Percentiles rank a stretch among this genome's conserved stretches.
phyloP scores from a whole-genome alignment of 1,284 basidiomycete species.

The Thecaphora thlaspeos region DNA sequence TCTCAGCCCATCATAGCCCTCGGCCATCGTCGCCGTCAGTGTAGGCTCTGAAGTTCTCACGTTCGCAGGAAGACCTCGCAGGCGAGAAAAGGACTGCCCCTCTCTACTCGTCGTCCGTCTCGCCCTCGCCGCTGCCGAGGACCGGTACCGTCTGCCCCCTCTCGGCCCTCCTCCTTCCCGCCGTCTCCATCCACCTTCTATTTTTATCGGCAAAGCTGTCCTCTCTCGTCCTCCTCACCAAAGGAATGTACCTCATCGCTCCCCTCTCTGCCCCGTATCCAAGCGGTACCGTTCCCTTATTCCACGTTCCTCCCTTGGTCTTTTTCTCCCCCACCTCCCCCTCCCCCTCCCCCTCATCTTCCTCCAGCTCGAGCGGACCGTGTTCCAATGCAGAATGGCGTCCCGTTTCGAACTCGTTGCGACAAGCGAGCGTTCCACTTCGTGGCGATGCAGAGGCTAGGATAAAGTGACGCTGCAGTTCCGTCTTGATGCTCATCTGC shows the following conservation, averaged over 20 bases:
- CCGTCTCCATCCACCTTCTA: slow-evolving; percentile 18
- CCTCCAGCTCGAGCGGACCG: too few species aligned
- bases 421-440: slow-evolving; percentile 5
- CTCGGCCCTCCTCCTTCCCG: slow-evolving; percentile 2
- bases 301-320: too few species aligned
- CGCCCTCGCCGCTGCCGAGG: too few species aligned
- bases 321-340: not conserved
- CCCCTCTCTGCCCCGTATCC: slow-evolving; percentile 22
- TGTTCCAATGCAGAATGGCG: not conserved
- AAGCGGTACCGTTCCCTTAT: slow-evolving; percentile 6
- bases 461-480: slow-evolving; percentile 47
- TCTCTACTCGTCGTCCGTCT: too few species aligned
- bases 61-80: too few species aligned
- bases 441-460: slow-evolving; percentile 17
- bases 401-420: slow-evolving; percentile 5
- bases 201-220: slow-evolving; percentile 25
- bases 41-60: too few species aligned
- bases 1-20: too few species aligned
- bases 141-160: not conserved
- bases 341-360: not conserved
- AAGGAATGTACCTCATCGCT: slow-evolving; percentile 11
- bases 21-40: too few species aligned
- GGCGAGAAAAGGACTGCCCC: too few species aligned
- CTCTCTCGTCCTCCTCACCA: slow-evolving; percentile 14
- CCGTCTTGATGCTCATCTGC: slow-evolving; percentile 31